Evolutionary conservation across 1,284 basidiomycete species (phyloP).

Genomic region (Stereum hirsutum): DNA sequence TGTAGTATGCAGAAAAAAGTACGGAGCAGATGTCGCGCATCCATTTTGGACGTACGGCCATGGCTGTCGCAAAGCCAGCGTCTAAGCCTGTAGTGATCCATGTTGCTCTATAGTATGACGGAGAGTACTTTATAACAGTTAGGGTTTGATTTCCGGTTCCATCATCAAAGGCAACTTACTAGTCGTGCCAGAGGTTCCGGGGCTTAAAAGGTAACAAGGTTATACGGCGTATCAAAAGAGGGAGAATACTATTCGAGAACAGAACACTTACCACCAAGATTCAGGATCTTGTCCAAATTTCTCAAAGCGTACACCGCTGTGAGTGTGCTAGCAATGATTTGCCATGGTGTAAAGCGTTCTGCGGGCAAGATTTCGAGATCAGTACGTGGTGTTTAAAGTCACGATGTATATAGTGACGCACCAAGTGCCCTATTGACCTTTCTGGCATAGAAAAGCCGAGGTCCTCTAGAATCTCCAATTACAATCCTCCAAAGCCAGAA

Average conservation of each 20-base stretch:
- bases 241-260: background rate
- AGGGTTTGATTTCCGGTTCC: background rate
- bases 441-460: constrained; percentile 55
- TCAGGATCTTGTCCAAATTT: constrained; percentile 83
- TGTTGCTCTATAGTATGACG: constrained; percentile 93
- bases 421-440: constrained; percentile 50
- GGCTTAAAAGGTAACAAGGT: too few species aligned
- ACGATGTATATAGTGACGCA: constrained; percentile 25
- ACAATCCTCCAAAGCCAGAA: constrained; percentile 85
- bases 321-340: constrained; percentile 80
- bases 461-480: constrained; percentile 60
- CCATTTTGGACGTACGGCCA: constrained; percentile 91
- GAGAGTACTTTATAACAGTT: constrained; percentile 59
- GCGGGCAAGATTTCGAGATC: background rate
- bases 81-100: constrained; percentile 95
- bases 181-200: constrained; percentile 89
- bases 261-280: constrained; percentile 60
- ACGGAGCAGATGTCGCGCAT: constrained; percentile 80
- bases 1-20: constrained; percentile 85
- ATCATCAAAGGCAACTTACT: constrained; percentile 34
- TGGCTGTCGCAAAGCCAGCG: constrained; percentile 93
- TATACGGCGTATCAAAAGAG: too few species aligned
- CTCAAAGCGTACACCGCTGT: constrained; percentile 81
- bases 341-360: constrained; percentile 93
- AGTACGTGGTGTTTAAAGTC: background rate